Evolutionary conservation across 1,284 basidiomycete species (phyloP).

Genomic region (Tausonia pullulans): DNA sequence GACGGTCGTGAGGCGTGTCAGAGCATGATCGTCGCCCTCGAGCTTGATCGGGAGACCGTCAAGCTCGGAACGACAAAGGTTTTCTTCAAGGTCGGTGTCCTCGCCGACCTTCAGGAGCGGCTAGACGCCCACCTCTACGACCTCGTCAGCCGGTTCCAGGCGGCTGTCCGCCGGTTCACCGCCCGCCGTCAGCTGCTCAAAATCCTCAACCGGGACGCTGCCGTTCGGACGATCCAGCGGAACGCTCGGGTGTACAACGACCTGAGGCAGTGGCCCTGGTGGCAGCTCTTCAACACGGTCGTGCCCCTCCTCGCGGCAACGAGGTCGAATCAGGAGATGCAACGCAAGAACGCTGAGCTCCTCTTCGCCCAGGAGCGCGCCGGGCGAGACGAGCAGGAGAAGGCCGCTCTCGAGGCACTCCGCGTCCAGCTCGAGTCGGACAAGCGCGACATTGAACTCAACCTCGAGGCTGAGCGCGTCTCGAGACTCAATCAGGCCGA

Average conservation of each 20-base stretch:
- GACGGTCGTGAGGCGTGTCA: constrained; percentile 89
- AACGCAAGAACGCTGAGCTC: constrained; percentile 78
- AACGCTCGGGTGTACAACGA: constrained; percentile 87
- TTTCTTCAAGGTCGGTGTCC: constrained; percentile 97
- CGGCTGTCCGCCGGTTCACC: constrained; percentile 71
- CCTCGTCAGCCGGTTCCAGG: constrained; percentile 80
- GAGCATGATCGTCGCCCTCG: constrained; percentile 83
- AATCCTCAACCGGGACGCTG: constrained; percentile 82
- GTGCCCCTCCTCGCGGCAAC: constrained; percentile 88
- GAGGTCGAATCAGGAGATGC: constrained; percentile 81
- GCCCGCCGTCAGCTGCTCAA: constrained; percentile 88
- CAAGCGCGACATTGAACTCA: constrained; percentile 67
- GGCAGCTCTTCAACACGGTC: constrained; percentile 94
- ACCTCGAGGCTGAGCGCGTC: constrained; percentile 69
- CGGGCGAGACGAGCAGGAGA: constrained; percentile 70
- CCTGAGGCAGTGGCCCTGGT: constrained; percentile 95
- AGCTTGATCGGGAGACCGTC: constrained; percentile 73
- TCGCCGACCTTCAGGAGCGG: constrained; percentile 94
- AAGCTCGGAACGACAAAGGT: constrained; percentile 95
- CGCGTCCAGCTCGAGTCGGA: constrained; percentile 69
- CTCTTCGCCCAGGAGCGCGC: constrained; percentile 69
- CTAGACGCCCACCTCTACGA: constrained; percentile 78
- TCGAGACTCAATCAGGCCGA: constrained; percentile 74
- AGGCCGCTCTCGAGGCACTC: constrained; percentile 61
- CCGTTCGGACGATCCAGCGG: constrained; percentile 82